Percentiles rank a stretch among this genome's conserved stretches.
phyloP scores from a whole-genome alignment of 1,139 yeast genomes.

The Neolecta irregularis region DNA sequence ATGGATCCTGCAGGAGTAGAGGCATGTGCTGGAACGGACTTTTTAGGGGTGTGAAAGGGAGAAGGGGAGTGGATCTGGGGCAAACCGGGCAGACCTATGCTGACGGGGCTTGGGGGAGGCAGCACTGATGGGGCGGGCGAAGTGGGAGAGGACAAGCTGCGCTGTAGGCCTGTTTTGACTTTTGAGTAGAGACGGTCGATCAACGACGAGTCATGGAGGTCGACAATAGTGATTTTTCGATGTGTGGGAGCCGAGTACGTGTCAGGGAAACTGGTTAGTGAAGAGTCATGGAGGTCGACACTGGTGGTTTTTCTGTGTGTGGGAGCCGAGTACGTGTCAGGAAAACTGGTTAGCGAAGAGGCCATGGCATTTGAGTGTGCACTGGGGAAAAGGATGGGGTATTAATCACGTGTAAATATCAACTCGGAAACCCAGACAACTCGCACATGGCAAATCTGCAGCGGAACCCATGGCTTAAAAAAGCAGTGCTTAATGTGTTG shows the following conservation, averaged over 20 bases:
- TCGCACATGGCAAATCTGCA: conserved; percentile 7
- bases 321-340: conserved; percentile 4
- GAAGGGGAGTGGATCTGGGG: too few relatives aligned
- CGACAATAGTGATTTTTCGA: background rate
- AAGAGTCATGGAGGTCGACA: background rate
- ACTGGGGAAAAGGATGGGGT: conserved; percentile 9
- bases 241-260: conserved; percentile 2
- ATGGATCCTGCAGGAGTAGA: too few relatives aligned
- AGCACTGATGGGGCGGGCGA: too few relatives aligned
- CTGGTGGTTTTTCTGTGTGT: conserved; percentile 1
- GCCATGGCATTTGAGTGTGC: conserved; percentile 6
- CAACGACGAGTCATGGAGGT: background rate
- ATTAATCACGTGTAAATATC: too few relatives aligned
- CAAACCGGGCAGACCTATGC: too few relatives aligned
- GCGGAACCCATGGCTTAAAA: conserved; percentile 5
- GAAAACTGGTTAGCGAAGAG: conserved; percentile 7
- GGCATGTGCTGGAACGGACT: too few relatives aligned
- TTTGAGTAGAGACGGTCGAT: background rate
- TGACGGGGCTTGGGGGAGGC: too few relatives aligned
- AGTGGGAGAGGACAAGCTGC: too few relatives aligned
- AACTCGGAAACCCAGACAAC: conserved; percentile 5
- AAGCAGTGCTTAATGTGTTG: background rate
- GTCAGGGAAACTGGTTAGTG: background rate
- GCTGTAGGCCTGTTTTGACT: too few relatives aligned
- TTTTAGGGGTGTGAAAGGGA: too few relatives aligned